These are phyloP conservation scores for Pleurotus salmoneostramineus DNA, from an alignment of 768 basidiomycete genomes.

Conservation along the genomic window DNA sequence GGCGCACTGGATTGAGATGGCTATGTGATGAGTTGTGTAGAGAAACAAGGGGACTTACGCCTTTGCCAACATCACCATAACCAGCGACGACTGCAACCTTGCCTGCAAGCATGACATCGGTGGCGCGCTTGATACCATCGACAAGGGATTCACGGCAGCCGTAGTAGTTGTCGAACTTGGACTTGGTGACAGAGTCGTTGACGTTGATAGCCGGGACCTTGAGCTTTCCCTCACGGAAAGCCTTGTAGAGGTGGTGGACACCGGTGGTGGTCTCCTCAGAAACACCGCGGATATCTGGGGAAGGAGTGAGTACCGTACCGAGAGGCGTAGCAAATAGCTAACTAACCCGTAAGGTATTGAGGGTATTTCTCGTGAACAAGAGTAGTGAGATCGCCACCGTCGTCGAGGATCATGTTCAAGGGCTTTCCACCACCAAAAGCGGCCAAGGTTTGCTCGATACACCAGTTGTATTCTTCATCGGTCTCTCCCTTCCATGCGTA, in stretches of 20 bases:
- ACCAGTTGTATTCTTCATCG: conserved; percentile 98
- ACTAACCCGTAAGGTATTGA: conserved; percentile 72
- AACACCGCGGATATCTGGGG: conserved; percentile 79
- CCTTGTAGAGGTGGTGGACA: conserved; percentile 99
- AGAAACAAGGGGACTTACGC: conserved; percentile 53
- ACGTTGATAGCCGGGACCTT: conserved; percentile 99
- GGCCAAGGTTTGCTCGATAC: conserved; percentile 90
- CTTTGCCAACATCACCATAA: conserved; percentile 99
- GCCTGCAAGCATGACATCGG: conserved; percentile 99
- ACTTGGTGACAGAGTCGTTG: conserved; percentile 99
- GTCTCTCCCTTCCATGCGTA: conserved; percentile 99
- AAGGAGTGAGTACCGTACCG: conserved; percentile 7
- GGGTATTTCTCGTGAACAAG: conserved; percentile 97
- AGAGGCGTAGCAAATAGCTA: not conserved
- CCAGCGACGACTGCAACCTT: conserved; percentile 99
- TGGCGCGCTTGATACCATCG: conserved; percentile 99
- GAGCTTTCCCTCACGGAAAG: conserved; percentile 91
- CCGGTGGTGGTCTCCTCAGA: conserved; percentile 99
- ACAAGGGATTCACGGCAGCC: conserved; percentile 99
- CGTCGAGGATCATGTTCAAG: conserved; percentile 98
- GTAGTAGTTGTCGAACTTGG: conserved; percentile 99
- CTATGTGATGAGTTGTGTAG: not conserved
- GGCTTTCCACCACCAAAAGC: conserved; percentile 83
- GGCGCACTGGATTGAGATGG: conserved; percentile 67
- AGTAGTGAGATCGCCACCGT: conserved; percentile 94